Base-by-base conservation (phyloP, 2,329 filamentous ascomycete genomes). In the Colletotrichum musicola region DNA sequence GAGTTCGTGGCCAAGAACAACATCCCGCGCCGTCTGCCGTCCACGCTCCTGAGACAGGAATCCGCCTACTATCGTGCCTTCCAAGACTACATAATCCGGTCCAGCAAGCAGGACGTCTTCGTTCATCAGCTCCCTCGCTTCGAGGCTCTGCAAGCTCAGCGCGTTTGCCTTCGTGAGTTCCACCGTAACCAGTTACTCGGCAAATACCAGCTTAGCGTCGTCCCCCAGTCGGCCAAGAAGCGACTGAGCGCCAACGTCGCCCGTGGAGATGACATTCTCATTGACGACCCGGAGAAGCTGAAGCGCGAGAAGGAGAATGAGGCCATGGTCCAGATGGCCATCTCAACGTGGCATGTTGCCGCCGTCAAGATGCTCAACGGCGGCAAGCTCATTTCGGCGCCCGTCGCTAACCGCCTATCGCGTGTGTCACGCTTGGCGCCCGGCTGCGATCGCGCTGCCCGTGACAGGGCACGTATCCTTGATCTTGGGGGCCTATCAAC, bases 21-120 rank as follows among this genome's bases (percentile, higher is more conserved):
- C 44, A 78, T 83, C 49, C 85, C 86, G 25, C 84, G 83, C 73
- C 80, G 79, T 42, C 80, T 89, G 18, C 87, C 87, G 10, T 81
- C 86, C 63, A 82, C 85, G 80, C 79, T 90, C 35, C 65, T 79
- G 25, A 84, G 83, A 65, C 84, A 88, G 75, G 93, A 96, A 75
- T 91, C 92, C 4, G 92, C 95, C 5, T 98, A 97, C 80, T 95
- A 94, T 81, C 91, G 93, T 70, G 94, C 94, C 10, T 98, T 97
- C 78, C 90, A 94, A 73, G 90, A 92, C 75, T 87, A 93, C 72
- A 83, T 90, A 53, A 86, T 92, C 67, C 88, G 88, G 38, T 89
- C 89, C 14, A 89, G 88, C 64, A 84, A 85, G 61, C 83, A 85
- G 18, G 96, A 98, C 78, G 90, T 91, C 10, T 97, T 97, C 77